Evolutionary conservation across 345 rosid species (phyloP), one percentile per base, ranked within the genome.

Genomic region (Salix viminalis): DNA sequence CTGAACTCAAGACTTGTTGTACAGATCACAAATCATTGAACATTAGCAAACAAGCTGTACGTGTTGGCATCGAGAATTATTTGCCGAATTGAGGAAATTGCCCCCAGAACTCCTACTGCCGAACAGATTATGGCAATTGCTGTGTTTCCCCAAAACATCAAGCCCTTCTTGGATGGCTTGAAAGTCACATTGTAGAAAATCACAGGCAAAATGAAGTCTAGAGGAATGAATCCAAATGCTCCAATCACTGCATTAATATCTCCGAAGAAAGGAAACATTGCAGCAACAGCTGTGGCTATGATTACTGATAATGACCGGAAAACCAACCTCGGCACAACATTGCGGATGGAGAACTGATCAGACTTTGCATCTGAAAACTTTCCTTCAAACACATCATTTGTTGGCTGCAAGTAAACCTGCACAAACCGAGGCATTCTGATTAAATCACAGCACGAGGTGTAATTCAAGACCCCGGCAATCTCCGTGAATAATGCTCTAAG

Each of bases 261-360:
- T 52, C 88, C 88, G 36, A 89, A 87, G 83, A 89, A 87, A 13
- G 92, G 92, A 37, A 89, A n/a, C 87, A 84, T 84, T 15, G 85
- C 82, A 2, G 92, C 89, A 10, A 87, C 0, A 0, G 34, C 3
- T 2, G 86, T 75, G 1, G 84, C 89, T 1, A 64, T 65, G 41
- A 84, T 71, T 71, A 86, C 84, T 1, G 86, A 73, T 1, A 87
- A 41, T 3, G 90, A 85, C 28, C 89, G 73, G 9, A 72, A 69
- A 10, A 89, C 48, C 56, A 87, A 30, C 77, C 87, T 72, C 0
- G 92, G 90, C 30, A 84, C 23, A 7, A 84, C 71, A 23, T 86
- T 87, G 4, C 90, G 79, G 1, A 66, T 12, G 0, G 89, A 86
- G 80, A 86, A 86, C 50, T 87, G 88, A 65, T 79, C 83, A 78